Percentiles rank a stretch among this genome's conserved stretches.
phyloP scores from a whole-genome alignment of 257 asterid species.

The Nicotiana noctiflora region DNA sequence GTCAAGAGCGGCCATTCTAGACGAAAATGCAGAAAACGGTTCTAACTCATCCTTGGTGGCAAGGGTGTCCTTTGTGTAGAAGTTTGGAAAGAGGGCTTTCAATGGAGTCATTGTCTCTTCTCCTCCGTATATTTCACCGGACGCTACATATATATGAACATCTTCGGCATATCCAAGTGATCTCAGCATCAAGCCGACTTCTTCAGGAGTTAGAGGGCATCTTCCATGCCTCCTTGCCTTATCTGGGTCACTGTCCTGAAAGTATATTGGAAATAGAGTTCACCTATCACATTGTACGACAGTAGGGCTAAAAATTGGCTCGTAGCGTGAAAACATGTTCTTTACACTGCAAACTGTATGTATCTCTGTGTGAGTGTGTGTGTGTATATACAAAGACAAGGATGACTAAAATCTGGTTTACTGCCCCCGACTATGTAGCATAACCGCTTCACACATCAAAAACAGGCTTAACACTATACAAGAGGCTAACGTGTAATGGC shows the following conservation, averaged over 20 bases:
- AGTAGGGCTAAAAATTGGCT: neutral
- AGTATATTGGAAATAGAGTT: conserved; percentile 14
- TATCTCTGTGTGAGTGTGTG: neutral
- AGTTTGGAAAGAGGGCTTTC: conserved; percentile 87
- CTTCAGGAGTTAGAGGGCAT: conserved; percentile 95
- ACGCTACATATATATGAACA: conserved; percentile 86
- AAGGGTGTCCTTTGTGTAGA: conserved; percentile 72
- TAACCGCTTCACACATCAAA: too few relatives aligned
- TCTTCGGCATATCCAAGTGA: conserved; percentile 82
- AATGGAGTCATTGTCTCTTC: conserved; percentile 78
- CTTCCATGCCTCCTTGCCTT: conserved; percentile 89
- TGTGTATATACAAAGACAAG: neutral
- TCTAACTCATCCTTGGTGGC: conserved; percentile 63
- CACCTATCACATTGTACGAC: neutral
- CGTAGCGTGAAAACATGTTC: neutral
- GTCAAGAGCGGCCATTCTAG: conserved; percentile 97
- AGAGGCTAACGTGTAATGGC: too few relatives aligned
- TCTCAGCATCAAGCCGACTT: conserved; percentile 87
- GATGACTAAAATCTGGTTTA: neutral
- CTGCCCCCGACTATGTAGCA: neutral
- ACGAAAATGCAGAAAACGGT: conserved; percentile 68
- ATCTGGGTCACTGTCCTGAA: conserved; percentile 82
- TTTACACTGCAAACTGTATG: neutral
- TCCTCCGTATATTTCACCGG: conserved; percentile 96
- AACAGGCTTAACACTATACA: too few relatives aligned